Percentiles rank a stretch among this genome's conserved stretches.
Evolutionary conservation across 164 flowering plant genomes (phyloP).

Genomic region (Annona squamosa): DNA sequence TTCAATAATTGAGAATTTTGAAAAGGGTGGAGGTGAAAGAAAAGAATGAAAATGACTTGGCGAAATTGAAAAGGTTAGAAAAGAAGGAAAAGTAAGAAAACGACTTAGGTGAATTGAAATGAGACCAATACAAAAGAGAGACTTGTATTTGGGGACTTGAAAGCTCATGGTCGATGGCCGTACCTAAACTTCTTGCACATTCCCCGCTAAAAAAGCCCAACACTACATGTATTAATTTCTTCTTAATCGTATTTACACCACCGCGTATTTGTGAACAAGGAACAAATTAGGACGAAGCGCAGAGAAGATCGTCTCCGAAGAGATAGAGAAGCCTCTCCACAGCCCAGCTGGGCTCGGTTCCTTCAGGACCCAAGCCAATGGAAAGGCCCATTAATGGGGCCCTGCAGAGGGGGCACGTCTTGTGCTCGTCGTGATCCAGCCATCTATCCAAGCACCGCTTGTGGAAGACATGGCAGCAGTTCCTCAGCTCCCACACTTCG

Average conservation of each 20-base stretch:
- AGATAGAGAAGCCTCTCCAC: constrained; percentile 17
- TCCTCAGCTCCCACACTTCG: constrained; percentile 43
- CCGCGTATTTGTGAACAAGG: neutral
- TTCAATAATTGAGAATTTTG: too few relatives aligned
- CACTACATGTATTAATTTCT: neutral
- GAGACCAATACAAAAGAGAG: neutral
- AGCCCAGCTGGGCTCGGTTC: constrained; percentile 18
- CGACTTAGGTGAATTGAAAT: neutral
- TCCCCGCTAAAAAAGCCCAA: too few relatives aligned
- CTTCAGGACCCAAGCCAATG: neutral
- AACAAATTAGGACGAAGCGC: neutral
- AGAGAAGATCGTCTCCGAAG: constrained; percentile 18
- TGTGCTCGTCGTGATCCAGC: constrained; percentile 34
- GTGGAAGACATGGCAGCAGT: constrained; percentile 61
- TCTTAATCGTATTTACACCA: neutral
- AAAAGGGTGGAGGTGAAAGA: too few relatives aligned
- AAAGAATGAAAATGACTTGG: too few relatives aligned
- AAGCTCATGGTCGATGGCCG: neutral
- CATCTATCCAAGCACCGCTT: constrained; percentile 53
- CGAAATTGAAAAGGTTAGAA: neutral
- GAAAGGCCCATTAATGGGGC: constrained; percentile 6
- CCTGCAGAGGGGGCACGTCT: constrained; percentile 42
- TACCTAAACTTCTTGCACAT: neutral
- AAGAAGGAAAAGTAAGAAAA: neutral
- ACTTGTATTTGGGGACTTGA: constrained; percentile 6